Evolutionary conservation across 345 rosid genomes (phyloP).

Genomic region (Rhizophora apiculata): DNA sequence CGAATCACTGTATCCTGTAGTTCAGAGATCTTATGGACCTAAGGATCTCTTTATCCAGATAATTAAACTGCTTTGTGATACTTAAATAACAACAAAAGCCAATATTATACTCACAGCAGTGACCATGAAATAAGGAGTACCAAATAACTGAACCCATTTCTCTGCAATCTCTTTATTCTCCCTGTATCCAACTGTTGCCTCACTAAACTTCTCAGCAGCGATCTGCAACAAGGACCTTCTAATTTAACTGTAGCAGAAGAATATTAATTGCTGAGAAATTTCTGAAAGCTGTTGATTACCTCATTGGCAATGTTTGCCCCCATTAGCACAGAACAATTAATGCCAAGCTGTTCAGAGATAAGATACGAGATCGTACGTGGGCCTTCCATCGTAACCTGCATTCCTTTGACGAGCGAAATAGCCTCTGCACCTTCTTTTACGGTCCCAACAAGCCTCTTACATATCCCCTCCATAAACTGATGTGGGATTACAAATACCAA

Average conservation of each 20-base stretch:
- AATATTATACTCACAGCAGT: slow-evolving; percentile 54
- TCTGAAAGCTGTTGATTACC: slow-evolving; percentile 36
- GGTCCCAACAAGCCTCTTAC: slow-evolving; percentile 75
- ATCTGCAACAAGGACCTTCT: slow-evolving; percentile 46
- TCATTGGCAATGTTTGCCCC: slow-evolving; percentile 97
- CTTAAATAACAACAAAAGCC: too few species aligned
- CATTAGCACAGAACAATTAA: slow-evolving; percentile 88
- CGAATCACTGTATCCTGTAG: too few species aligned
- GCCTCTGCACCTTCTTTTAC: slow-evolving; percentile 60
- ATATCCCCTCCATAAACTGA: slow-evolving; percentile 86
- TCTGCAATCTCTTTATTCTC: slow-evolving; percentile 61
- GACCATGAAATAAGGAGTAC: slow-evolving; percentile 79
- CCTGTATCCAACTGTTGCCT: slow-evolving; percentile 91
- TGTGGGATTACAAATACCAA: slow-evolving; percentile 93
- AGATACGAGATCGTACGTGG: slow-evolving; percentile 89
- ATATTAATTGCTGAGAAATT: neutral
- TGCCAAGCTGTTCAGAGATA: slow-evolving; percentile 65
- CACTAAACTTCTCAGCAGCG: slow-evolving; percentile 88
- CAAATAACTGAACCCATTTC: slow-evolving; percentile 86
- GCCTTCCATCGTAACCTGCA: slow-evolving; percentile 94
- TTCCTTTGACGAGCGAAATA: slow-evolving; percentile 91
- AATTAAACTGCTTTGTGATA: too few species aligned
- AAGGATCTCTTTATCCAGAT: too few species aligned
- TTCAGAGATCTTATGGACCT: too few species aligned
- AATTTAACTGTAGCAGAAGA: neutral